A percentile compares a stretch with the other conserved stretches of the same genome.
These are phyloP conservation scores for Arabidopsis lyrata DNA, from an alignment of 441 rosid species.

Conservation along the genomic window DNA sequence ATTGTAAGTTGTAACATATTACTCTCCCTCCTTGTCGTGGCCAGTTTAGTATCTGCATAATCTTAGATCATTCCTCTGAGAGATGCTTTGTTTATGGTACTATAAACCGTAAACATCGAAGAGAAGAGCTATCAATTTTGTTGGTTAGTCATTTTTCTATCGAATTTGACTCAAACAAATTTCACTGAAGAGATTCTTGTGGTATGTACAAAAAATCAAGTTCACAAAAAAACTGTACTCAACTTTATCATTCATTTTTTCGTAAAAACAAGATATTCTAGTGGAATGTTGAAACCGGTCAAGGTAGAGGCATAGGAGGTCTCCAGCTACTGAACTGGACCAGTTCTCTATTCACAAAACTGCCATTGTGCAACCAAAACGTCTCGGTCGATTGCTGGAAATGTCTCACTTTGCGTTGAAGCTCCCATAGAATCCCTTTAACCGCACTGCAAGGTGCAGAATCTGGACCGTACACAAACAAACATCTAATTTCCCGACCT, in stretches of 20 bases:
- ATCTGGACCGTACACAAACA: conserved; percentile 81
- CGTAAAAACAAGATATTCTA: conserved; percentile 1
- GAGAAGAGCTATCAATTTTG: background rate
- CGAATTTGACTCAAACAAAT: background rate
- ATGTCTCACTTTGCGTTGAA: conserved; percentile 86
- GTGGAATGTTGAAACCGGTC: conserved; percentile 32
- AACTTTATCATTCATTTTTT: background rate
- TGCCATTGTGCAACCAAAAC: conserved; percentile 91
- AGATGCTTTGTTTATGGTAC: background rate
- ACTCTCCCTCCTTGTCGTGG: background rate
- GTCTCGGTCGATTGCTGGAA: conserved; percentile 93
- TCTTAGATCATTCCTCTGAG: background rate
- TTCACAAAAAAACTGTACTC: conserved; percentile 7
- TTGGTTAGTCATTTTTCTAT: background rate
- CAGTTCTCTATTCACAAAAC: conserved; percentile 72
- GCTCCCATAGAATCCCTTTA: conserved; percentile 89
- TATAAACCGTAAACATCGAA: background rate
- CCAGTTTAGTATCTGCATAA: background rate
- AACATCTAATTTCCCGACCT: conserved; percentile 78
- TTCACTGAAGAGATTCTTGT: background rate
- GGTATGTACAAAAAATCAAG: conserved; percentile 34
- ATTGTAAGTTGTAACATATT: background rate
- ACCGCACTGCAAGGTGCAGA: conserved; percentile 77
- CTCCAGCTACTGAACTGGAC: conserved; percentile 78
- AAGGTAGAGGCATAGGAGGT: conserved; percentile 83